Evolutionary conservation across 1,139 yeast genomes (phyloP), one percentile per base, ranked within the genome.

Genomic region (Kazachstania sp.): DNA sequence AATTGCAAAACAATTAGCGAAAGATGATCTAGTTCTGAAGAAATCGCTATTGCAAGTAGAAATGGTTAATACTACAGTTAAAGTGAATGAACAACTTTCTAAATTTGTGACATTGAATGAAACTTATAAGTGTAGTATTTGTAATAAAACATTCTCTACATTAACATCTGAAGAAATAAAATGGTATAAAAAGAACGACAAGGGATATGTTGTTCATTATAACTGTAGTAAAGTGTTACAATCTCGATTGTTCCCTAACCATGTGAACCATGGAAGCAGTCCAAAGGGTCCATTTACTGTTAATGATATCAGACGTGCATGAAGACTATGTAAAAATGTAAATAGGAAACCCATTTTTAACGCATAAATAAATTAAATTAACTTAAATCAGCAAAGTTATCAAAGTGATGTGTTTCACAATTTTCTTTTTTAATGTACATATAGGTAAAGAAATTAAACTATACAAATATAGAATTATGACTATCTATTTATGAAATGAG

Each of bases 1-100:
- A 12, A 57, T 53, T 41, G 39, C 48, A 9, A 51, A 50, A 9
- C 45, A 52, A 1, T 31, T 54, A 3, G 46, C 45, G 30, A 53
- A 50, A 34, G 56, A 59, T 15, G 51, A 52, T 9, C 29, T 45
- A 4, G 39, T 53, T 15, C 43, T 63, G 13, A 49, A 48, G 20
- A 57, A 51, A 44, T 50, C 51, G 34, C 48, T 63, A 6, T 45
- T 60, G 13, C 61, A 60, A 45, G 59, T 54, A 3, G 60, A 61
- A 32, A 45, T 62, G 28, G 53, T 60, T 3, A 52, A 55, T 34
- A 49, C 43, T 5, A 53, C 56, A 4, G 46, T 50, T 32, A 43
- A 47, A 1, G 37, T 61, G 13, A 56, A 58, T 30, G 42, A 51
- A 11, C 38, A 45, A 7, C 45, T 50, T 28, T 48, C 64, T 1